Conservation (phyloP, 352 stramenopile species). For the Globisporangium polare region DNA sequence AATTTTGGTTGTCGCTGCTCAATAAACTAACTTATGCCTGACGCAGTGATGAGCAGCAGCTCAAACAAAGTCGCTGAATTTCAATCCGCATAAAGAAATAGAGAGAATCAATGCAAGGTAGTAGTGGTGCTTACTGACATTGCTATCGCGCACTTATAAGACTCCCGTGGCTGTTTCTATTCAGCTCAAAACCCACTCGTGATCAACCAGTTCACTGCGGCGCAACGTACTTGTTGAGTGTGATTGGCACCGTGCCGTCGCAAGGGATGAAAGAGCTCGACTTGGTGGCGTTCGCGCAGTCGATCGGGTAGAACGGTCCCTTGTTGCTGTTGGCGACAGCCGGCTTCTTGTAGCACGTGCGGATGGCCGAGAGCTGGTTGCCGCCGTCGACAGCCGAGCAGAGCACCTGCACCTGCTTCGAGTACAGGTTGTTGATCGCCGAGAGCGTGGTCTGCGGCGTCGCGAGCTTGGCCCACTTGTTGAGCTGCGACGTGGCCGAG, state of each 20-base stretch:
- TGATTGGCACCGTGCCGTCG: slow-evolving; percentile 9
- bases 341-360: slow-evolving; percentile 60
- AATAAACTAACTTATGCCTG: slow-evolving; percentile 5
- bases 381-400: slow-evolving; percentile 50
- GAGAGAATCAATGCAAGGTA: not conserved
- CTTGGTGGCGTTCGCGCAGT: slow-evolving; percentile 18
- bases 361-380: slow-evolving; percentile 69
- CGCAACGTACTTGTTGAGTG: slow-evolving; percentile 16
- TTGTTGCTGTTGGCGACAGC: not conserved
- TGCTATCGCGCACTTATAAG: not conserved
- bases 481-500: slow-evolving; percentile 49
- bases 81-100: not conserved
- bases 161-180: not conserved
- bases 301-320: slow-evolving; percentile 11
- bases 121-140: not conserved
- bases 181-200: not conserved
- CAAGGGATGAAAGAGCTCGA: slow-evolving; percentile 7
- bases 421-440: slow-evolving; percentile 46
- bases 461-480: slow-evolving; percentile 35
- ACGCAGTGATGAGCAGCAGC: not conserved
- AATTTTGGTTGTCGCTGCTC: not conserved
- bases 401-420: slow-evolving; percentile 58
- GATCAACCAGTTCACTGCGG: slow-evolving; percentile 5
- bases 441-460: slow-evolving; percentile 25
- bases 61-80: not conserved